Conservation (phyloP, 73 alveolate species). For the Paramecium primaurelia region DNA sequence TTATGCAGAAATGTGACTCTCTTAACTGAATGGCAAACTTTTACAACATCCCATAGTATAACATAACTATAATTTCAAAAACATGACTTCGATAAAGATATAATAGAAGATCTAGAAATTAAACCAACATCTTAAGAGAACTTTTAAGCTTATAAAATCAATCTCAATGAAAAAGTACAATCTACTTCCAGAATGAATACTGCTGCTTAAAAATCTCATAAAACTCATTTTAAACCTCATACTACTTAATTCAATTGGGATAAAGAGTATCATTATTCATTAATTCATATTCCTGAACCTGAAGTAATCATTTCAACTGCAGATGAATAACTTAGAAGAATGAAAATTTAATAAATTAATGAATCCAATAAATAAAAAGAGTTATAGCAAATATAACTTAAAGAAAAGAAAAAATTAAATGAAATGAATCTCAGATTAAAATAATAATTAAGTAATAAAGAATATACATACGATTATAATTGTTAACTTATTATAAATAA, state of each 20-base stretch:
- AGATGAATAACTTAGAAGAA: neutral
- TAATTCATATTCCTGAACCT: neutral
- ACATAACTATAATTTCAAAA: neutral
- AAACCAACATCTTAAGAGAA: neutral
- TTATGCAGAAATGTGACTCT: neutral
- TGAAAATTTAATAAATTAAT: neutral
- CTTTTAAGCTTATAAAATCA: neutral
- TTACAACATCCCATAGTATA: neutral
- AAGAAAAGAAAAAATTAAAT: neutral
- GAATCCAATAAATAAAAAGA: neutral
- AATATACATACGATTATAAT: neutral
- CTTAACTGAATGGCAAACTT: neutral
- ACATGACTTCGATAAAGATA: neutral
- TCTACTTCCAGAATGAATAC: neutral
- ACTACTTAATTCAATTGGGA: neutral
- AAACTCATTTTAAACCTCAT: neutral
- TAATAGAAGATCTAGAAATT: neutral
- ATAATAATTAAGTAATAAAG: neutral
- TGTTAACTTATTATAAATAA: neutral
- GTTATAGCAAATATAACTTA: neutral
- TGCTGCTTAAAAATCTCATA: neutral
- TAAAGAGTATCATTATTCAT: neutral
- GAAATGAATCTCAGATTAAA: neutral
- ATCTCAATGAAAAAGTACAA: neutral
- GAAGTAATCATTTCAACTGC: neutral